Base-by-base conservation (phyloP, 2,329 filamentous ascomycete species). In the Nemania abortiva region DNA sequence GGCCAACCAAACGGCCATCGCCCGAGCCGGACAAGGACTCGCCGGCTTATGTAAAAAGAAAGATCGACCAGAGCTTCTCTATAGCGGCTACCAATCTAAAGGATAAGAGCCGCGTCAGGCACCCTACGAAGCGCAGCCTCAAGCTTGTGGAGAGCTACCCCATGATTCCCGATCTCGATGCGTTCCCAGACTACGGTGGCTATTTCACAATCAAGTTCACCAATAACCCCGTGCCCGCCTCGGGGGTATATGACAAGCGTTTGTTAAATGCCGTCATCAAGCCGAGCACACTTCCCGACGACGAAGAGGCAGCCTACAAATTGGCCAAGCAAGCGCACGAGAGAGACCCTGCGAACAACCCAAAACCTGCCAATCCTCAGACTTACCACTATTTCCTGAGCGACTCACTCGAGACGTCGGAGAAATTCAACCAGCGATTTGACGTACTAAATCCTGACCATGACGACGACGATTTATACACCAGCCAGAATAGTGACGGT, bases 161-260 rank as follows among this genome's bases (percentile, higher is more conserved):
- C 31, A 79, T 92, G 47, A 79, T 92, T 20, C 90, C 90, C 6
- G 90, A 92, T 74, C 84, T 90, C 50, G 87, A 90, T 68, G 87
- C 89, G n/a, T 91, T 91, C 81, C 89, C 90, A 56, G 90, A 92
- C 78, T 88, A 87, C 2, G 90, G 90, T 63, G 89, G 89, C 69
- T 92, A 92, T 76, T 87, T 91, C 71, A 89, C 89, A 15, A 84
- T 92, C 81, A 92, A 92, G 79, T 91, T 92, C 79, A 85, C 86
- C 60, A 89, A 86, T 72, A 90, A 90, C 76, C 90, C 90, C 3
- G 86, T 91, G 31, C 81, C 85, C 10, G 82, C 84, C 63, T 81
- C 80, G 52, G 82, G 75, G 55, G 80, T 80, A 53, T 91, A 90
- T 78, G 89, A 91, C 77, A 82, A 82, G 57, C 89, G 90, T 45